Base-by-base conservation (phyloP, 257 asterid genomes). In the Nicotiana benthamiana region DNA sequence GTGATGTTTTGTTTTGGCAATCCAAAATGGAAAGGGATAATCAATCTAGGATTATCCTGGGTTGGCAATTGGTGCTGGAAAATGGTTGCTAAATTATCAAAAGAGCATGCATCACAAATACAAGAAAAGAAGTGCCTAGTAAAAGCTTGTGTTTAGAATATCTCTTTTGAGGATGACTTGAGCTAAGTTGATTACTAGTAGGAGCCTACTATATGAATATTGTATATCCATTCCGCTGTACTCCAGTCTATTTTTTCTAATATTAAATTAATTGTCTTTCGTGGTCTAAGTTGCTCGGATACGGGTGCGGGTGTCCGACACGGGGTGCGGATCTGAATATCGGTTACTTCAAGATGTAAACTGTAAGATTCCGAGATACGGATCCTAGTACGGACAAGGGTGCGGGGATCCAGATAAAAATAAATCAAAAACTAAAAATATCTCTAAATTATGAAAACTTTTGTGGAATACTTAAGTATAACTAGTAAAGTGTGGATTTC, bases 121-220 rank as follows among this genome's bases (percentile, higher is more conserved):
- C n/a, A 70, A 51, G 20, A 43, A 2, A 70, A 43, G 15, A 8
- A 2, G 13, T 70, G 77, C 22, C 57, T 11, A 22, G 13, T 43
- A 40, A 43, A 70, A 70, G 59, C 59, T 43, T 70, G 59, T 70
- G 40, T 63, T 43, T 11, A 22, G 15, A 7, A 70, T 40, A 43
- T 70, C 67, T 61, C 28, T 67, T 68, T 36, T 70, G 77, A 28
- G 77, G n/a, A 70, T 70, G 46, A 68, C 43, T 40, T 66, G 75
- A 22, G n/a, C 28, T 34, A 34, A 13, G 59, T 70, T 70, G 77
- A 70, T 70, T 43, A 12, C 28, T 46, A 74, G 61, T 74, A 13
- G 61, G 79, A 43, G 61, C 15, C 2, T 43, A 11, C 22, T 72
- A 74, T 46, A 8, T 15, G 61, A 16, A 74, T 48, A 24, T 28